Evolutionary conservation across 768 basidiomycete genomes (phyloP).

Genomic region (Hygrocybe punicea): DNA sequence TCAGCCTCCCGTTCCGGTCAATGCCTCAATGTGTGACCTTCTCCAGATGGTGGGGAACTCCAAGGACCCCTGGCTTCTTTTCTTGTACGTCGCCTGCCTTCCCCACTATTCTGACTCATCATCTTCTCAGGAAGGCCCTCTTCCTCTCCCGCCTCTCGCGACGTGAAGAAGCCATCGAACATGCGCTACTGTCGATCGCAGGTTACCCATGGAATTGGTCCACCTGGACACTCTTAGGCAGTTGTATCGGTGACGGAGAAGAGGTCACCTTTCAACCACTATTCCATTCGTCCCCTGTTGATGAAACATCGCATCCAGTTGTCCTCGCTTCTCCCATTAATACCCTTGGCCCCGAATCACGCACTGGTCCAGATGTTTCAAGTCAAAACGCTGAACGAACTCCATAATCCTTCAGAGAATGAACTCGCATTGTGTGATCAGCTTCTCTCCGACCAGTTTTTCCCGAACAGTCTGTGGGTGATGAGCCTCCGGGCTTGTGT

Average conservation of each 20-base stretch:
- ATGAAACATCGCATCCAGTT: constrained; percentile 34
- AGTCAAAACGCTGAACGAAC: constrained; percentile 82
- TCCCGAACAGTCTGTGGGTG: constrained; percentile 80
- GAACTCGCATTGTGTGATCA: constrained; percentile 80
- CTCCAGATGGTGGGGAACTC: constrained; percentile 55
- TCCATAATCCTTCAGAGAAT: constrained; percentile 84
- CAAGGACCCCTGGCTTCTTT: constrained; percentile 79
- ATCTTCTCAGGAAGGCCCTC: constrained; percentile 64
- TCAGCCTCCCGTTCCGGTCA: constrained; percentile 65
- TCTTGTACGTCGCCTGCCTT: constrained; percentile 54
- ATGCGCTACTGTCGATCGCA: constrained; percentile 67
- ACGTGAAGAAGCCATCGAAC: constrained; percentile 84
- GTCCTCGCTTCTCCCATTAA: constrained; percentile 45
- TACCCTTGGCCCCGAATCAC: constrained; percentile 47
- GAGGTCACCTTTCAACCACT: constrained; percentile 52
- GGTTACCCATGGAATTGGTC: constrained; percentile 94
- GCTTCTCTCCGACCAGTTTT: constrained; percentile 65
- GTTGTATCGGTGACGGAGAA: constrained; percentile 77
- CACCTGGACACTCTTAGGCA: constrained; percentile 78
- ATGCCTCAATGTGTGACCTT: constrained; percentile 53
- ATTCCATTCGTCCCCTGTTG: constrained; percentile 6
- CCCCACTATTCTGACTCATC: constrained; percentile 9
- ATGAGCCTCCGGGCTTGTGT: constrained; percentile 84
- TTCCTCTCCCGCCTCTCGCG: constrained; percentile 76
- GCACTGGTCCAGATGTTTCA: constrained; percentile 69